Base-by-base conservation (phyloP, 1,284 basidiomycete genomes). In the Pyrrhoderma noxium region DNA sequence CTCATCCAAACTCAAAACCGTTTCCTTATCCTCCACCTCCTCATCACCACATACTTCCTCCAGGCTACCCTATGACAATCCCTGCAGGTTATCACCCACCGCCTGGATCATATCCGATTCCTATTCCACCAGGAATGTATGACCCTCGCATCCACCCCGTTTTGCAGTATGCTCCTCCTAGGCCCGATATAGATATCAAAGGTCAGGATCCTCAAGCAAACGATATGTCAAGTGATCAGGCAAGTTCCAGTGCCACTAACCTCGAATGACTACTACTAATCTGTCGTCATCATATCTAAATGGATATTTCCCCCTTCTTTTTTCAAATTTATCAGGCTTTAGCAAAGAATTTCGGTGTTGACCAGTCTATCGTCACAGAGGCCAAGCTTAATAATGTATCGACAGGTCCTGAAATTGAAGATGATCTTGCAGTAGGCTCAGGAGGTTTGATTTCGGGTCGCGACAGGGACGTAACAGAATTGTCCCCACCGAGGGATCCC, bases 291-390 rank as follows among this genome's bases (percentile, higher is more conserved):
- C 11, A 31, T n/a, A 31, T 31, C 11, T 11, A 45, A 21, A 53
- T 31, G 23, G 52, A 56, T 5, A 59, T 7, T 38, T 42, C 51
- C 14, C 38, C 5, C 21, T 16, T 40, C 16, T 37, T 37, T n/a
- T n/a, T n/a, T n/a, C n/a, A n/a, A 11, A 31, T 31, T 5, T 19
- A 42, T n/a, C 56, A 80, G 73, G 76, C 85, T 11, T 73, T 89
- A 38, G 86, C 82, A 45, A 85, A 82, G 67, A 82, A 74, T 60
- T 89, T 89, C 61, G 87, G 87, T 50, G 86, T 89, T 22, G 76
- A 82, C 47, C 70, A 77, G 19, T 73, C 75, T 35, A 87, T 89
- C 56, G 77, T 86, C 49, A 77, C 70, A 56, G 80, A 80, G 56
- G 70, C 84, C 55, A 74, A 76, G 50, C 68, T 84, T 41, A 69